Percentiles rank a stretch among this genome's conserved stretches.
These are phyloP conservation scores for Fonticula alba DNA, from an alignment of 78 protist genomes.

Conservation along the genomic window DNA sequence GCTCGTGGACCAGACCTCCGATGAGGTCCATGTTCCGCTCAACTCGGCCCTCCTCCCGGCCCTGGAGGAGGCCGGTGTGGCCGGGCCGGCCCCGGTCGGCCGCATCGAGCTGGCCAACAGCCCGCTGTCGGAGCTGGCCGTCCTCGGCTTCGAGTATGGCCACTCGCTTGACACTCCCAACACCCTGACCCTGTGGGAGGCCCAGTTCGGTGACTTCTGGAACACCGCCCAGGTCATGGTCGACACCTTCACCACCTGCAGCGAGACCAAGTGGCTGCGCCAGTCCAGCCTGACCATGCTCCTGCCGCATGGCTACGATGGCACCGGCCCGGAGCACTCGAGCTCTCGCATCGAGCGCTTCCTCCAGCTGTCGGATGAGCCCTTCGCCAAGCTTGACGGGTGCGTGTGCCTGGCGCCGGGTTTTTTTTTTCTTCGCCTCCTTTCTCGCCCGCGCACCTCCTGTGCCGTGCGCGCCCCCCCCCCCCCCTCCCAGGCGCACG, in stretches of 20 bases:
- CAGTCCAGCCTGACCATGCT: conserved; percentile 45
- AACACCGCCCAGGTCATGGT: conserved; percentile 65
- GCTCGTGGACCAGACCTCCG: conserved; percentile 31
- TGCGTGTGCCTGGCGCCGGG: too few species aligned
- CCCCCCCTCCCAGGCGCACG: too few species aligned
- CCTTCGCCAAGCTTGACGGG: too few species aligned
- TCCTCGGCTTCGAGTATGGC: conserved; percentile 73
- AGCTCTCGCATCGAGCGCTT: conserved; percentile 67
- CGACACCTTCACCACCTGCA: conserved; percentile 49
- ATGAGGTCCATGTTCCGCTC: conserved; percentile 26
- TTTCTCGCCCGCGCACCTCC: too few species aligned
- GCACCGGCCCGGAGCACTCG: conserved; percentile 90
- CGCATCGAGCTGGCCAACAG: conserved; percentile 2
- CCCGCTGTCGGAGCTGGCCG: conserved; percentile 52
- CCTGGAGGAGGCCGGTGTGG: conserved; percentile 19
- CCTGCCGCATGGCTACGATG: conserved; percentile 79
- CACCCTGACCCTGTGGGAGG: conserved; percentile 77
- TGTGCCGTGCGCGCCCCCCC: too few species aligned
- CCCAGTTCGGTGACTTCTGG: conserved; percentile 79
- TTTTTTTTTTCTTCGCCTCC: too few species aligned
- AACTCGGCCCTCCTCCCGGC: conserved; percentile 8
- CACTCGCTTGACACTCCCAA: conserved; percentile 49
- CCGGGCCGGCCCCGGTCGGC: neutral
- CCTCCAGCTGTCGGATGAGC: conserved; percentile 40
- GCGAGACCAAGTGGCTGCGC: conserved; percentile 46